Evolutionary conservation across 768 basidiomycete species (phyloP).

Genomic region (Xerocomellus intermedius): DNA sequence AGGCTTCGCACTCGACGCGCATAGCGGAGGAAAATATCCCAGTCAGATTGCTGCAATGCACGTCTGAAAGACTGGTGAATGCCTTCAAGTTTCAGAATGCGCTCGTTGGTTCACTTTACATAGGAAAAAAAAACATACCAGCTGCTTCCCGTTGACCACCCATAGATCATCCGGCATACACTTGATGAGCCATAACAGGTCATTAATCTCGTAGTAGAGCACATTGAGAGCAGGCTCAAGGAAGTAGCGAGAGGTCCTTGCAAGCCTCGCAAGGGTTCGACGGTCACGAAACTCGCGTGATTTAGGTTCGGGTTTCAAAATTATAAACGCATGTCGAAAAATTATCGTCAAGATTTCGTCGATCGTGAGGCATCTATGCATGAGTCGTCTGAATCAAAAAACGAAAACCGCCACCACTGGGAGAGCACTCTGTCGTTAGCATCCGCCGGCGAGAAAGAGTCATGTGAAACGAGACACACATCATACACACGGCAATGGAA

Average conservation of each 20-base stretch:
- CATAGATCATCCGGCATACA: constrained; percentile 33
- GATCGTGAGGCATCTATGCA: constrained; percentile 35
- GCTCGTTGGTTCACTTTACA: not conserved
- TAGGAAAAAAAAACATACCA: constrained; percentile 17
- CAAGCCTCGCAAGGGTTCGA: constrained; percentile 31
- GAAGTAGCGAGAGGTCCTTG: constrained; percentile 32
- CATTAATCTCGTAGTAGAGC: constrained; percentile 31
- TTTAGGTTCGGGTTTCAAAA: constrained; percentile 28
- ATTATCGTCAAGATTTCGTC: constrained; percentile 33
- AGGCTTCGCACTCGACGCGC: constrained; percentile 31
- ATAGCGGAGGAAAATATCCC: constrained; percentile 30
- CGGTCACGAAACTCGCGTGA: constrained; percentile 31
- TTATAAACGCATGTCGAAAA: constrained; percentile 30
- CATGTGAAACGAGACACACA: constrained; percentile 15
- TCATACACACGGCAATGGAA: constrained; percentile 23
- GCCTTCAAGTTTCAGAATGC: constrained; percentile 6
- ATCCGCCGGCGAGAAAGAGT: too few relatives aligned
- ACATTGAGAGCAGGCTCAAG: constrained; percentile 33
- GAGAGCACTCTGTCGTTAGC: not conserved
- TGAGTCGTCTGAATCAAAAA: constrained; percentile 20
- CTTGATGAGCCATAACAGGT: constrained; percentile 33
- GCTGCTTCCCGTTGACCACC: constrained; percentile 31
- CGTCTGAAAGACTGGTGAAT: constrained; percentile 22
- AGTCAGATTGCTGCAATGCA: constrained; percentile 23
- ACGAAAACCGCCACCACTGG: constrained; percentile 16